Conservation (phyloP, 768 basidiomycete species). For the Paxillus involutus region DNA sequence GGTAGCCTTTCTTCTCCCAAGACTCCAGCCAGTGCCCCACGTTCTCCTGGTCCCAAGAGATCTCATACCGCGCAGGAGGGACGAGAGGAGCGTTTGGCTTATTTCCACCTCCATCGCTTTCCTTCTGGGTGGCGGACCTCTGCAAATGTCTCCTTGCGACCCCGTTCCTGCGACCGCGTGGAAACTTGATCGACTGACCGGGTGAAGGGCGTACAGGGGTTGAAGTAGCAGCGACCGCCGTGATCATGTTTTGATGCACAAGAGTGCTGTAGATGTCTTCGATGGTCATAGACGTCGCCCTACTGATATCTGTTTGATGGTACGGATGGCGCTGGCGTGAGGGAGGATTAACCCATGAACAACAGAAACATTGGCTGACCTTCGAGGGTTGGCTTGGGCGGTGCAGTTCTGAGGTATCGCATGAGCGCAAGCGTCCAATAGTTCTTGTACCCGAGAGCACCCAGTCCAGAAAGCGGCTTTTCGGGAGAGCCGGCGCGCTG, state of each 20-base stretch:
- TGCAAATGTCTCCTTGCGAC: conserved; percentile 64
- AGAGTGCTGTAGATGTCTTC: conserved; percentile 86
- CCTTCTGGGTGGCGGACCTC: conserved; percentile 49
- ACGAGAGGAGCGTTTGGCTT: conserved; percentile 54
- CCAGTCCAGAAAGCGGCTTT: conserved; percentile 91
- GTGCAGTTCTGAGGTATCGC: conserved; percentile 65
- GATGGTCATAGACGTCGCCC: conserved; percentile 84
- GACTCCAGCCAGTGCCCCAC: conserved; percentile 64
- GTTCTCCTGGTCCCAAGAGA: conserved; percentile 68
- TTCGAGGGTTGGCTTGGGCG: conserved; percentile 67
- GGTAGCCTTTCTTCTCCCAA: conserved; percentile 79
- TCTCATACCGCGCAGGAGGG: conserved; percentile 68
- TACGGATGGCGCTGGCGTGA: conserved; percentile 19
- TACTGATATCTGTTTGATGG: conserved; percentile 66
- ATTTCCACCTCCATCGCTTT: conserved; percentile 32
- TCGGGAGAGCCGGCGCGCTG: conserved; percentile 89
- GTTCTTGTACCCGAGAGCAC: conserved; percentile 89
- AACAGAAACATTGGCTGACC: conserved; percentile 46
- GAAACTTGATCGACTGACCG: conserved; percentile 75
- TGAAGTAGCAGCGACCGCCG: conserved; percentile 44
- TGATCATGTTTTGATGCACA: conserved; percentile 72
- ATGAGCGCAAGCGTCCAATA: conserved; percentile 93
- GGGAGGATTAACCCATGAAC: conserved; percentile 11
- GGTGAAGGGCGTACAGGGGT: conserved; percentile 63
- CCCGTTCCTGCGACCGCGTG: conserved; percentile 65